Percentiles rank a stretch among this genome's conserved stretches.
phyloP scores from a whole-genome alignment of 2,329 filamentous ascomycete genomes.

The Alternaria panax region DNA sequence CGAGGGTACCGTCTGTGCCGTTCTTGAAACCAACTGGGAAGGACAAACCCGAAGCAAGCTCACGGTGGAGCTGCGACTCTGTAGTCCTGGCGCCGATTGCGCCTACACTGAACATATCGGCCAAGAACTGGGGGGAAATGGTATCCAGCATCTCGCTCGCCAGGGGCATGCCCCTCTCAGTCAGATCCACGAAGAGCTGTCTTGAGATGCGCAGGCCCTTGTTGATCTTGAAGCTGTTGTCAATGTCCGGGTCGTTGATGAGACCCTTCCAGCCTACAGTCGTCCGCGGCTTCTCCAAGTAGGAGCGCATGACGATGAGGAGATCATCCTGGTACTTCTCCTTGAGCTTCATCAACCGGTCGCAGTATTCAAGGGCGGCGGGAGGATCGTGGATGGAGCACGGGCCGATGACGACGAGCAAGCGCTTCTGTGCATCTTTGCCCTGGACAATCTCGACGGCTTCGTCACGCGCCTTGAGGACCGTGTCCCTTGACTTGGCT shows the following conservation, averaged over 20 bases:
- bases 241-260: constrained; percentile 98
- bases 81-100: constrained; percentile 96
- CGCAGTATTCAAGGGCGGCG: constrained; percentile 91
- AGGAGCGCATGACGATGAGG: constrained; percentile 95
- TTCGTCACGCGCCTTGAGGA: constrained; percentile 67
- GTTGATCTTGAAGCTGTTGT: constrained; percentile 99
- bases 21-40: constrained; percentile 99
- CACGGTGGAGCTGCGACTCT: constrained; percentile 93
- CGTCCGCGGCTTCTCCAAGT: constrained; percentile 97
- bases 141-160: constrained; percentile 98
- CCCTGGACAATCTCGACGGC: constrained; percentile 68
- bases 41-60: constrained; percentile 89
- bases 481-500: constrained; percentile 60
- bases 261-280: constrained; percentile 99
- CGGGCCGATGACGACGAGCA: constrained; percentile 86
- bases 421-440: constrained; percentile 62
- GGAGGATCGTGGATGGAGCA: constrained; percentile 97
- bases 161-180: constrained; percentile 90
- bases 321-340: constrained; percentile 89
- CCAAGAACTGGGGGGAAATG: constrained; percentile 95
- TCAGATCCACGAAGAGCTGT: constrained; percentile 92
- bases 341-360: constrained; percentile 79
- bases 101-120: constrained; percentile 88
- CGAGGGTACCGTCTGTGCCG: constrained; percentile 89
- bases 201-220: constrained; percentile 88